phyloP scores from a whole-genome alignment of 768 basidiomycete species.

The Punctularia strigosozonata region DNA sequence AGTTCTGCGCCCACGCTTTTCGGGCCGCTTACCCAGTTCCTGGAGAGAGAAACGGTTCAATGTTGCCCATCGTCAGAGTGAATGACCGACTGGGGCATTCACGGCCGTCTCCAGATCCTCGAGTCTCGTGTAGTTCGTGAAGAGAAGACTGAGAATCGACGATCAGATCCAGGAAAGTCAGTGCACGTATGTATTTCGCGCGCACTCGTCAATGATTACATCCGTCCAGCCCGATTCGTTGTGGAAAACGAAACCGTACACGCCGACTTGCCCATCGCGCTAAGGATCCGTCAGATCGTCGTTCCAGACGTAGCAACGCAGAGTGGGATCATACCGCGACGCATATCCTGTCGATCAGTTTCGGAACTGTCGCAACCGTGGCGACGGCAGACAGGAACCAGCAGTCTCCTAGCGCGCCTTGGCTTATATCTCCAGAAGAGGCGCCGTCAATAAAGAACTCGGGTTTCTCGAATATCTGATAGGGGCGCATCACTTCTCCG shows the following conservation, averaged over 20 bases:
- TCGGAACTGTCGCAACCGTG: constrained; percentile 30
- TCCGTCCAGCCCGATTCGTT: constrained; percentile 38
- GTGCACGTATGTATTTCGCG: constrained; percentile 11
- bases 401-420: constrained; percentile 40
- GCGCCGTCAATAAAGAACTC: constrained; percentile 36
- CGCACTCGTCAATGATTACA: constrained; percentile 47
- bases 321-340: constrained; percentile 35
- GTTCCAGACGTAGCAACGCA: too few relatives aligned
- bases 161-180: neutral
- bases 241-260: constrained; percentile 50
- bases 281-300: constrained; percentile 12
- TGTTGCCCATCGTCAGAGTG: too few relatives aligned
- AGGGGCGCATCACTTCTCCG: constrained; percentile 33
- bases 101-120: constrained; percentile 14
- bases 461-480: constrained; percentile 39
- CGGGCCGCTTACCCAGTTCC: constrained; percentile 17
- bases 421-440: constrained; percentile 31
- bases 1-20: constrained; percentile 27
- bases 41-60: neutral
- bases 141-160: constrained; percentile 30
- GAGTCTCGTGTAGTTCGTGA: constrained; percentile 40
- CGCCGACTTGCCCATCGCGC: constrained; percentile 39
- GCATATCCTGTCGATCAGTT: constrained; percentile 39
- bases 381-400: constrained; percentile 44
- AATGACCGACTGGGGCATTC: neutral